Conservation (phyloP, 768 basidiomycete genomes). For the Cystofilobasidium capitatum region DNA sequence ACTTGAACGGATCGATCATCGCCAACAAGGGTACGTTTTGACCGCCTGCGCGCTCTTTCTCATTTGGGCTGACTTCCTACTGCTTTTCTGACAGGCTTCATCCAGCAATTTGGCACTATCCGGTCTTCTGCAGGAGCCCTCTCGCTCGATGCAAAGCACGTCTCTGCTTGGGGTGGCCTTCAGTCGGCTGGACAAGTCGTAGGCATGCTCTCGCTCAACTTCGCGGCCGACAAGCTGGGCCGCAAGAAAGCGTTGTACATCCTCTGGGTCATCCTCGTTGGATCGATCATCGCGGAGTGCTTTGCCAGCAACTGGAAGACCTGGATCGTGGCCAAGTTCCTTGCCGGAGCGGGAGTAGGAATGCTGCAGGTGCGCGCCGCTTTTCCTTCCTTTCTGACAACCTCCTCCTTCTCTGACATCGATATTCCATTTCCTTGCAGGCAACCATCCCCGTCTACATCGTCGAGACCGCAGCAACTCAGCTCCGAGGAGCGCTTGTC, state of each 20-base stretch:
- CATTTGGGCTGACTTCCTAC: too few relatives aligned
- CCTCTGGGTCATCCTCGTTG: conserved; percentile 26
- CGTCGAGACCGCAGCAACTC: conserved; percentile 31
- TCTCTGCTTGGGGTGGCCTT: conserved; percentile 27
- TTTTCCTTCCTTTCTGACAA: too few relatives aligned
- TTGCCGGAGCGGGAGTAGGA: conserved; percentile 31
- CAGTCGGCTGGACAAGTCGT: conserved; percentile 31
- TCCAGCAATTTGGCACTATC: conserved; percentile 1
- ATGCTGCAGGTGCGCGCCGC: too few relatives aligned
- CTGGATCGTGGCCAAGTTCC: conserved; percentile 31
- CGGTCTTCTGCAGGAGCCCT: background rate
- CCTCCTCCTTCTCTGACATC: too few relatives aligned
- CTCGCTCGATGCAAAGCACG: conserved; percentile 17
- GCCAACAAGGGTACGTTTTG: conserved; percentile 11
- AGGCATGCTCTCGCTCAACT: conserved; percentile 30
- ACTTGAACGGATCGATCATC: background rate
- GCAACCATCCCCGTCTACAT: conserved; percentile 31
- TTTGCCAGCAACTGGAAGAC: conserved; percentile 30
- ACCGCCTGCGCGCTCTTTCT: too few relatives aligned
- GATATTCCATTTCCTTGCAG: too few relatives aligned
- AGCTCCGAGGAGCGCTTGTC: conserved; percentile 31
- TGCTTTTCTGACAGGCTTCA: too few relatives aligned
- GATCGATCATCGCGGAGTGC: conserved; percentile 28
- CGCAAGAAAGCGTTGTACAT: conserved; percentile 29
- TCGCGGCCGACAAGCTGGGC: conserved; percentile 28